Evolutionary conservation across 2,329 filamentous ascomycete genomes (phyloP), one percentile per base, ranked within the genome.

Genomic region (Fusarium oligoseptatum): DNA sequence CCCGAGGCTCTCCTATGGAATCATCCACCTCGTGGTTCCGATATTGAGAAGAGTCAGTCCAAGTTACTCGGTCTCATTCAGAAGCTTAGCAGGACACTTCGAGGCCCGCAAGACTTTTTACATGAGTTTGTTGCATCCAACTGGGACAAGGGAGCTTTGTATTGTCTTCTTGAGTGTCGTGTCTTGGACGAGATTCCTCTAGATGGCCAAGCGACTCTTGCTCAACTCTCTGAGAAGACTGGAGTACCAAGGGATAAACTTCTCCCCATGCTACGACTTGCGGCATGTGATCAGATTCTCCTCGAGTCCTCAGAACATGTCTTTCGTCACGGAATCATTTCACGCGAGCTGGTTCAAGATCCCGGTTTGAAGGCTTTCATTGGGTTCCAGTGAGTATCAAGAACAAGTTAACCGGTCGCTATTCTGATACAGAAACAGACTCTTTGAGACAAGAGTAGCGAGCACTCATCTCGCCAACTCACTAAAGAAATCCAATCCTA

Each of bases 41-140:
- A 60, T 12, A 29, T 70, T 12, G 63, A 64, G 29, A 48, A 27
- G n/a, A 60, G 66, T 27, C 64, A 66, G 24, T 55, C 60, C 52
- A 66, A 60, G 24, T 34, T 76, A 1, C 63, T 75, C 34, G 64
- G 66, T 4, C 66, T 71, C 12, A 22, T 64, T 7, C 68, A 67
- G 45, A 61, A 41, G 5, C 67, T 76, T 2, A 41, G 62, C 20
- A 60, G 67, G 22, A 41, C 50, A 11, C 29, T 76, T 1, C 36
- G 45, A 22, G 64, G 66, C 8, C 67, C 71, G 10, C 48, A 57
- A 6, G 65, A 74, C 29, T 70, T 83, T 78, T 20, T 83, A 76
- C 37, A 80, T 78, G n/a, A 89, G 79, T 58, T 82, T 75, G 77
- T 88, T 75, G 88, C 87, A 17, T 83, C 68, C 29, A 76, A 76